Evolutionary conservation across 2,329 filamentous ascomycete genomes (phyloP).

Genomic region (Chrysoporthe austroafricana): DNA sequence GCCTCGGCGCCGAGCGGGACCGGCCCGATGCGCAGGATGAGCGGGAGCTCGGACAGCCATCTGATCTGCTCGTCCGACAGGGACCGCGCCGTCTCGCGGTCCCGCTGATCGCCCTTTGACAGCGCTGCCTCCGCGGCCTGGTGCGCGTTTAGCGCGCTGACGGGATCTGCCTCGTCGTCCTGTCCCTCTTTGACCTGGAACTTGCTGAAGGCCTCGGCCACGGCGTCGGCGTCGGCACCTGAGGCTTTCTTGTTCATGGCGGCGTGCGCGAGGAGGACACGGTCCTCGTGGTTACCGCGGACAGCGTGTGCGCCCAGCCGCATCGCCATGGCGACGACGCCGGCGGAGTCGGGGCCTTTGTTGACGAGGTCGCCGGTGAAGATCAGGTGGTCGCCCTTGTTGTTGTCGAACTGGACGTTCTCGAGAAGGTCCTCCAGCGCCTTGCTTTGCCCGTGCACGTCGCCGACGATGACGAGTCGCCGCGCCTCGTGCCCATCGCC

Average conservation of each 20-base stretch:
- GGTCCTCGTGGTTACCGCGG: constrained; percentile 91
- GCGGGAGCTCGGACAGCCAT: constrained; percentile 73
- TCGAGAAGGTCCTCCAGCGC: constrained; percentile 69
- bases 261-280: constrained; percentile 70
- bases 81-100: constrained; percentile 60
- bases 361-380: constrained; percentile 79
- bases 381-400: constrained; percentile 71
- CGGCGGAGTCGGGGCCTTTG: constrained; percentile 83
- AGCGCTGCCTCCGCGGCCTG: constrained; percentile 29
- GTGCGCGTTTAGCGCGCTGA: constrained; percentile 30
- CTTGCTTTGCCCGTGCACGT: constrained; percentile 85
- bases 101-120: constrained; percentile 42
- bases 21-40: constrained; percentile 75
- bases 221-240: neutral
- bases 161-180: constrained; percentile 2
- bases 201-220: constrained; percentile 21
- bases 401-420: constrained; percentile 64
- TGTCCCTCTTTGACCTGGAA: constrained; percentile 35
- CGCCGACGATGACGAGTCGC: constrained; percentile 80
- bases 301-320: constrained; percentile 77
- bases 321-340: constrained; percentile 77
- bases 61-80: constrained; percentile 61
- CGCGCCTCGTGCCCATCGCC: constrained; percentile 41
- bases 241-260: constrained; percentile 33
- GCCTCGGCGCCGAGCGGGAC: constrained; percentile 45